Percentiles rank a stretch among this genome's conserved stretches.
phyloP scores from a whole-genome alignment of 306 rosid genomes.

The Cicer arietinum region DNA sequence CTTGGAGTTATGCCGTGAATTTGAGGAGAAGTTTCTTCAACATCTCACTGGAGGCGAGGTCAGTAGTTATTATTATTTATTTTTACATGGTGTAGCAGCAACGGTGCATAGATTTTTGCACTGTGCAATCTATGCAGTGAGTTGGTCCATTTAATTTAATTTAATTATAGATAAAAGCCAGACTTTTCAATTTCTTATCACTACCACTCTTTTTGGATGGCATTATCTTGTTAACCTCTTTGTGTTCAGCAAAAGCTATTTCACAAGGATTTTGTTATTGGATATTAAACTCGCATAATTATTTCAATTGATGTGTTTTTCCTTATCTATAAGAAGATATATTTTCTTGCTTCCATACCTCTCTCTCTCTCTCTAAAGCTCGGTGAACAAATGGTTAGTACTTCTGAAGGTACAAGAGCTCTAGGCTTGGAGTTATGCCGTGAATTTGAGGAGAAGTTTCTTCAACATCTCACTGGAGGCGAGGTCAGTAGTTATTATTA shows the following conservation, averaged over 20 bases:
- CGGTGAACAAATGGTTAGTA: constrained; percentile 90
- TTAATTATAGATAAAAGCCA: constrained; percentile 29
- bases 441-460: constrained; percentile 98
- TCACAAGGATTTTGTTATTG: constrained; percentile 10
- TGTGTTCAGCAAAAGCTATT: constrained; percentile 26
- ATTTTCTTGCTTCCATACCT: constrained; percentile 7
- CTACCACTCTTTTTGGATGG: constrained; percentile 5
- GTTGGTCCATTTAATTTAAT: constrained; percentile 31
- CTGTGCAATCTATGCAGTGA: constrained; percentile 15
- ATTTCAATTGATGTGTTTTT: background rate
- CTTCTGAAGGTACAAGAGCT: constrained; percentile 95
- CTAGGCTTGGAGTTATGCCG: constrained; percentile 97
- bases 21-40: constrained; percentile 95
- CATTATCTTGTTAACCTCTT: constrained; percentile 4
- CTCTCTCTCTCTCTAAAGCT: constrained; percentile 48
- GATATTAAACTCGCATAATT: constrained; percentile 12
- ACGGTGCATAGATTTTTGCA: constrained; percentile 29
- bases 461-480: constrained; percentile 90
- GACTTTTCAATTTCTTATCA: constrained; percentile 35
- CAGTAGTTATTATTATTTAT: constrained; percentile 46
- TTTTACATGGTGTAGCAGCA: constrained; percentile 20
- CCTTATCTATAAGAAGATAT: constrained; percentile 6
- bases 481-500: constrained; percentile 71
- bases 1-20: constrained; percentile 97
- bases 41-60: constrained; percentile 98